Evolutionary conservation across 2,329 filamentous ascomycete genomes (phyloP), one percentile per base, ranked within the genome.

Genomic region (Ophiocordyceps camponoti-saundersi): DNA sequence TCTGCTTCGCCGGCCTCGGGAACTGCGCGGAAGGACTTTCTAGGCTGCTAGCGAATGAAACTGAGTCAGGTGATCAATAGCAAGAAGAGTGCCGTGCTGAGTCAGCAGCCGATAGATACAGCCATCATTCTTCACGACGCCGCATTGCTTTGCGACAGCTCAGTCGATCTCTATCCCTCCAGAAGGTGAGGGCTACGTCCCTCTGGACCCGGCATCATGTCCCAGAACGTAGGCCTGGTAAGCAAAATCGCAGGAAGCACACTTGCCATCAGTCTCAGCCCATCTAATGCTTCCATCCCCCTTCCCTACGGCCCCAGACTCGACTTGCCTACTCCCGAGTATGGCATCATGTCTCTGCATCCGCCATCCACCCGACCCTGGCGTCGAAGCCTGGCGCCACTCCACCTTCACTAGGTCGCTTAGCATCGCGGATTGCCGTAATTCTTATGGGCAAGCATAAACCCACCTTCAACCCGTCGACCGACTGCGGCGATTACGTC

Each of bases 361-460:
- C 68, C 59, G 72, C 71, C 54, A 81, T 66, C 63, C 78, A 82
- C 58, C 65, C 71, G n/a, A 71, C 65, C 16, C 75, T 82, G 56
- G 79, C 68, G 56, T 80, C 66, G 50, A 72, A 64, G 61, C 73
- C 56, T 54, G 66, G 71, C 55, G 63, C 79, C 22, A 79, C 79
- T 20, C 73, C 79, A 18, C 87, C 88, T 15, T 80, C 87, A n/a
- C 82, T 95, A 40, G 90, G 90, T 55, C 87, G 90, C 41, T 75
- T 95, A 46, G 90, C 90, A 51, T 87, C 83, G 46, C 80, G 83
- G 52, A 95, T 95, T 64, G 90, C 89, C 51, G 72, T 82, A 47
- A 73, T 86, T 50, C 79, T 95, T 46, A 95, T 96, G 89, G 92
- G 92, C 68, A 98, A 98, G 73, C 84, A 98, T 75, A 98, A 98